These are phyloP conservation scores for Sesbania bispinosa DNA, from an alignment of 306 rosid genomes.

Conservation along the genomic window DNA sequence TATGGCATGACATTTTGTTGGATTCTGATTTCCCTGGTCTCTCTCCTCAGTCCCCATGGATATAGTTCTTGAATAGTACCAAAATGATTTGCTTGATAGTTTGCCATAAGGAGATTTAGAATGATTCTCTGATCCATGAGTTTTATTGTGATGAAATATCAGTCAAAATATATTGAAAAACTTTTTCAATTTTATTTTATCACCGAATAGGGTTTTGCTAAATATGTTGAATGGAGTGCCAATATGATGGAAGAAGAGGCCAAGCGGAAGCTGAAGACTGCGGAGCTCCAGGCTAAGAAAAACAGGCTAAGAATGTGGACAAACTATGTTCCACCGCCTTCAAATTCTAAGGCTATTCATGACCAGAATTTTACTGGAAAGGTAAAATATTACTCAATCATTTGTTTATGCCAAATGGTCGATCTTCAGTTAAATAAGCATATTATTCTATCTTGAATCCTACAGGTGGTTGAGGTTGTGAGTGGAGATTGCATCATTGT, in stretches of 20 bases:
- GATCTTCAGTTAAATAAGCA: not conserved
- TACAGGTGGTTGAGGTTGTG: conserved; percentile 97
- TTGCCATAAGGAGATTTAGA: not conserved
- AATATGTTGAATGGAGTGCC: conserved; percentile 98
- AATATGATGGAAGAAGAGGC: conserved; percentile 98
- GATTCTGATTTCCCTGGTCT: not conserved
- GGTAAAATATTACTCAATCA: conserved; percentile 43
- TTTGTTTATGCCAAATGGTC: not conserved
- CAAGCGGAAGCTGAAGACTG: conserved; percentile 73
- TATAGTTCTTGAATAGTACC: not conserved
- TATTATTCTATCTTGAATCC: conserved; percentile 18
- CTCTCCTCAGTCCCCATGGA: not conserved
- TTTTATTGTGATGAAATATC: not conserved
- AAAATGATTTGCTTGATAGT: not conserved
- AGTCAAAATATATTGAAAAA: not conserved
- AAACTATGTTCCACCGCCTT: conserved; percentile 80
- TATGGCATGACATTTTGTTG: not conserved
- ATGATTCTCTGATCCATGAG: not conserved
- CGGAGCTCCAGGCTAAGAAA: conserved; percentile 92
- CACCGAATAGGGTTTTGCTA: conserved; percentile 69
- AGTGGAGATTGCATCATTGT: conserved; percentile 92
- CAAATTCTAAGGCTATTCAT: conserved; percentile 97
- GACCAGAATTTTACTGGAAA: conserved; percentile 93
- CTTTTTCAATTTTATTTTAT: conserved; percentile 1
- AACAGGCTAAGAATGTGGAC: conserved; percentile 76